Evolutionary conservation across 176 grass and related monocot genomes (phyloP), one percentile per base, ranked within the genome.

Genomic region (Pontederia paniculata): DNA sequence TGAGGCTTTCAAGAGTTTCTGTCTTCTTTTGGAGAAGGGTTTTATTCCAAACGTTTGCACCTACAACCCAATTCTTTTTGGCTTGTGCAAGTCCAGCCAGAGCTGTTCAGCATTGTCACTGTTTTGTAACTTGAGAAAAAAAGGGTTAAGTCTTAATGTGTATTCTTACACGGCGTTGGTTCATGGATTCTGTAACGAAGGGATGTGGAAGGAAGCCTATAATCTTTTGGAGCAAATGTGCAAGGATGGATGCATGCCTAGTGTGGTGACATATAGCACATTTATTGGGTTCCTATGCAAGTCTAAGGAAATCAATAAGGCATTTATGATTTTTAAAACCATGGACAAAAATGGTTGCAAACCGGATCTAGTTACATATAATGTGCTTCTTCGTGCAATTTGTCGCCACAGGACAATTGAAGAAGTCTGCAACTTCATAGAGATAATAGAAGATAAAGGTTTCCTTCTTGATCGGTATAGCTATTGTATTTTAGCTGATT

Each of bases 301-400:
- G 28, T 21, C 22, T 57, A 57, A 11, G 44, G 57, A 71, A 15
- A 65, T 18, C 0, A n/a, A 68, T 44, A 49, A 62, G 15, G 70
- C 50, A 5, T 54, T 79, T 55, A 9, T 2, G 23, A 42, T 73
- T 68, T 69, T 79, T 55, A 20, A 23, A 50, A 80, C 53, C 8
- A 31, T 72, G 45, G 52, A 20, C 55, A 54, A 63, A 50, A 14
- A 68, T 49, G 63, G 43, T n/a, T 63, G 68, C 14, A 44, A 13
- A 58, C 53, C 69, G n/a, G 53, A 71, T 71, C 15, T 58, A 21
- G 63, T 63, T 25, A 55, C 62, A 41, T 71, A 28, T 21, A 71
- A 77, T 50, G 53, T 78, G 22, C 45, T 71, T 58, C 67, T 78
- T 25, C 68, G 65, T 78, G 67, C 52, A 48, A 44, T 71, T 25